Conservation (phyloP, 257 asterid species). For the Cruciata laevipes region DNA sequence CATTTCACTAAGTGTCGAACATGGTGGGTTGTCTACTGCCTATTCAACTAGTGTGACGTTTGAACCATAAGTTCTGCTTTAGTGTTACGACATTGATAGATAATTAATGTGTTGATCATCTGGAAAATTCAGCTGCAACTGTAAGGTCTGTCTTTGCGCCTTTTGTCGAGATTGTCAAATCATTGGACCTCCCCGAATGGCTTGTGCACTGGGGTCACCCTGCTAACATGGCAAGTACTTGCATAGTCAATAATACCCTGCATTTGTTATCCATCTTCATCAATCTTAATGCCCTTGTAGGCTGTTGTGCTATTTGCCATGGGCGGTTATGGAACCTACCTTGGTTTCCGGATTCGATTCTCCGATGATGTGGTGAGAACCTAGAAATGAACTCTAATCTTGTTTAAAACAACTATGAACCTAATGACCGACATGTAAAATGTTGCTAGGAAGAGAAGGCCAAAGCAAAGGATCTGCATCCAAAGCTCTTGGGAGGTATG, state of each 20-base stretch:
- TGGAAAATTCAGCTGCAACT: constrained; percentile 44
- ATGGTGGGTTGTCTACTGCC: not conserved
- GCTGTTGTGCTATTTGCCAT: constrained; percentile 91
- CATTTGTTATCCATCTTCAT: not conserved
- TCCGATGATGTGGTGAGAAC: constrained; percentile 60
- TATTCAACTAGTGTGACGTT: not conserved
- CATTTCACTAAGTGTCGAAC: not conserved
- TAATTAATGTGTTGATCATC: constrained; percentile 13
- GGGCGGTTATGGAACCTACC: constrained; percentile 95
- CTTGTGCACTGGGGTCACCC: constrained; percentile 99
- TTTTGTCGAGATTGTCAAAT: constrained; percentile 59
- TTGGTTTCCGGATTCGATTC: constrained; percentile 80
- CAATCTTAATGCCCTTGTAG: constrained; percentile 23
- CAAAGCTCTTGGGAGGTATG: constrained; percentile 95
- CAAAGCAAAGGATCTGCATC: constrained; percentile 90
- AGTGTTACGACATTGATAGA: not conserved
- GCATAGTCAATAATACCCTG: not conserved
- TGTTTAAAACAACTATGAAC: not conserved
- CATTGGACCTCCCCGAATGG: constrained; percentile 75
- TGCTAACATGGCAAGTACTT: constrained; percentile 64
- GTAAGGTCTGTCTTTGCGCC: constrained; percentile 62
- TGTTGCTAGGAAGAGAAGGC: constrained; percentile 77
- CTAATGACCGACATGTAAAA: not conserved
- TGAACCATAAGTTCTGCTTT: not conserved
- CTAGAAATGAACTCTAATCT: not conserved